A percentile compares a stretch with the other conserved stretches of the same genome.
Conservation (phyloP, 148 eudicot genomes). For the Beta vulgaris region DNA sequence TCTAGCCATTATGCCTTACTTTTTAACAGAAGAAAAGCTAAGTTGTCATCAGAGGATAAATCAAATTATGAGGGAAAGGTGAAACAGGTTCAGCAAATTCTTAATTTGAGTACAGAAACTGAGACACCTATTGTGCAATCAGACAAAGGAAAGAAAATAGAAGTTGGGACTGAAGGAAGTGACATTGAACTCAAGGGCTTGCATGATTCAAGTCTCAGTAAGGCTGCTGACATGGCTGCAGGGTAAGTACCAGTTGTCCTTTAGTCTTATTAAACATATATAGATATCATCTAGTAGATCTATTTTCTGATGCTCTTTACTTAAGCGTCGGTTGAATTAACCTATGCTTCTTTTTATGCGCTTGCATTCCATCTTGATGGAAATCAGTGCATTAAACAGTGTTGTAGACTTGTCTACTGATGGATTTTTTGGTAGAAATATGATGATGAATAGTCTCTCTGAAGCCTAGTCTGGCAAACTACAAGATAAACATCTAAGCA, state of each 20-base stretch:
- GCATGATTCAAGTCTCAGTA: constrained; percentile 73
- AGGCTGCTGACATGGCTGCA: constrained; percentile 98
- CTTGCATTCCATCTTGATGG: background rate
- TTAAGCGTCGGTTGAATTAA: background rate
- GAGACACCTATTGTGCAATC: constrained; percentile 45
- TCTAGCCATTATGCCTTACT: constrained; percentile 80
- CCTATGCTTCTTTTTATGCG: background rate
- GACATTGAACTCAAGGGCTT: constrained; percentile 68
- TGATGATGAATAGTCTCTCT: background rate
- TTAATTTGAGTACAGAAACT: constrained; percentile 57
- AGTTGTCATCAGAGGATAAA: constrained; percentile 72
- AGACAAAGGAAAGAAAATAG: constrained; percentile 80
- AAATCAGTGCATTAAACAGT: background rate
- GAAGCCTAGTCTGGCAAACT: background rate
- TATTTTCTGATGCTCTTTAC: background rate
- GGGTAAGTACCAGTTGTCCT: constrained; percentile 53
- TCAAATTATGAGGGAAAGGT: constrained; percentile 72
- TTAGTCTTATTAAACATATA: background rate
- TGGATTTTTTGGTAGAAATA: background rate
- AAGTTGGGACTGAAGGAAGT: constrained; percentile 50
- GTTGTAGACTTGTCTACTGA: background rate
- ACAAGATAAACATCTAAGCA: background rate
- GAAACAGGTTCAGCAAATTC: constrained; percentile 83
- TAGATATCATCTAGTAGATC: background rate
- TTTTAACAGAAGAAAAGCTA: constrained; percentile 80